Evolutionary conservation across 2,329 filamentous ascomycete genomes (phyloP).

Genomic region (Fusarium compactum): DNA sequence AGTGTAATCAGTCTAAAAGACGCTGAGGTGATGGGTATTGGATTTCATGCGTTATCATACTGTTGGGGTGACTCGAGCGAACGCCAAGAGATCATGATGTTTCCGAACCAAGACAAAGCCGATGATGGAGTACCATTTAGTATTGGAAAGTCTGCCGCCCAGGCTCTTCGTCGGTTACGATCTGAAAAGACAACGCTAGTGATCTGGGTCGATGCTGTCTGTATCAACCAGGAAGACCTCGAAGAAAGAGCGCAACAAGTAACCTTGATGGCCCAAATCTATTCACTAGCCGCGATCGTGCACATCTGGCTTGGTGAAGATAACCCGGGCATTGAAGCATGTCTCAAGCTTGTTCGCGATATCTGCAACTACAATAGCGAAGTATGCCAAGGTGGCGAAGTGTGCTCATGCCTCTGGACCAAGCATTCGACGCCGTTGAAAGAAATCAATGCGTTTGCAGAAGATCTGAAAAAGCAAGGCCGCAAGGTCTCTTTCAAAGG

Average conservation of each 20-base stretch:
- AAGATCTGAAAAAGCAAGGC: not conserved
- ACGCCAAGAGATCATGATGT: conserved; percentile 9
- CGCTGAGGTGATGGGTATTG: not conserved
- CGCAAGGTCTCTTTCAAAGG: conserved; percentile 8
- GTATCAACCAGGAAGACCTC: conserved; percentile 40
- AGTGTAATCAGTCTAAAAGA: conserved; percentile 5
- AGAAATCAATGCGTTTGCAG: not conserved
- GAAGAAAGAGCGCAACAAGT: conserved; percentile 38
- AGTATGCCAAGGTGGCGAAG: conserved; percentile 1
- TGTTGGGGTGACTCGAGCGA: conserved; percentile 32
- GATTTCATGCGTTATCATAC: conserved; percentile 31
- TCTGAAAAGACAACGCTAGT: accelerated
- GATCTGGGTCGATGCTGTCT: conserved; percentile 42
- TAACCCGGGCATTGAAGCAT: conserved; percentile 8
- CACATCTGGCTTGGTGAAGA: conserved; percentile 36
- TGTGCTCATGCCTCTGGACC: conserved; percentile 20
- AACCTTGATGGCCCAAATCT: conserved; percentile 33
- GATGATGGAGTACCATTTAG: not conserved
- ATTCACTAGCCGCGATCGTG: conserved; percentile 5
- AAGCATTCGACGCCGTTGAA: not conserved
- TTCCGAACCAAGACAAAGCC: accelerated
- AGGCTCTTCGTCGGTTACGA: conserved; percentile 17
- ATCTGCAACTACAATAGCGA: conserved; percentile 28
- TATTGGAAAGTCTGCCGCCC: conserved; percentile 21
- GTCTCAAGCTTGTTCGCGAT: conserved; percentile 20